phyloP scores from a whole-genome alignment of 192 early-diverging fungal species.

The Thamnidium elegans region DNA sequence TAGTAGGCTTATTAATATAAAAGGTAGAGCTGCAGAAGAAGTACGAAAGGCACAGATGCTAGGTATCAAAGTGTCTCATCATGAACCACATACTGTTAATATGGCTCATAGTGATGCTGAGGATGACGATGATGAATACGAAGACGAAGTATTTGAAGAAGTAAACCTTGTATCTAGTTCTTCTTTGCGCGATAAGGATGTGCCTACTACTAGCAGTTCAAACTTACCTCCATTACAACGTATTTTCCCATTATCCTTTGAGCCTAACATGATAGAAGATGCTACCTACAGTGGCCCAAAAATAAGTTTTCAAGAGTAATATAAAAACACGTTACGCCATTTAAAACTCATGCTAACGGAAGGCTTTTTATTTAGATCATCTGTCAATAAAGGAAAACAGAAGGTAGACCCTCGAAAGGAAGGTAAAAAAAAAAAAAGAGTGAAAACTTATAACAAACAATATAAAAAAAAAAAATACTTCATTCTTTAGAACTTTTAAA shows the following conservation, averaged over 20 bases:
- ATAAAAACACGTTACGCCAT: no score
- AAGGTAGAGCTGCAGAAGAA: conserved; percentile 34
- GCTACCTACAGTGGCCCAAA: conserved; percentile 31
- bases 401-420: conserved; percentile 15
- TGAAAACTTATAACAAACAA: no score
- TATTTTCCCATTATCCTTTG: conserved; percentile 36
- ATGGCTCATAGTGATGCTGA: conserved; percentile 15
- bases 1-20: conserved; percentile 40
- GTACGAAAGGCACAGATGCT: conserved; percentile 38
- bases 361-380: neutral
- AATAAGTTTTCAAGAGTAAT: neutral
- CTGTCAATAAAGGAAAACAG: conserved; percentile 8
- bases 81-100: conserved; percentile 22
- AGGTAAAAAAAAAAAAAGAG: conserved; percentile 1
- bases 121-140: conserved; percentile 44
- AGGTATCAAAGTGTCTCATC: conserved; percentile 37
- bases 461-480: no score
- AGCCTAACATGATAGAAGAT: conserved; percentile 40
- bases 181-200: no score
- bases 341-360: no score
- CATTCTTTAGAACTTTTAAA: conserved; percentile 42
- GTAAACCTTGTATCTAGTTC: conserved; percentile 13
- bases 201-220: neutral
- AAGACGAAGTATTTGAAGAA: conserved; percentile 39
- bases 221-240: conserved; percentile 32